phyloP scores from a whole-genome alignment of 208 protist genomes.

The Acanthamoeba quina region DNA sequence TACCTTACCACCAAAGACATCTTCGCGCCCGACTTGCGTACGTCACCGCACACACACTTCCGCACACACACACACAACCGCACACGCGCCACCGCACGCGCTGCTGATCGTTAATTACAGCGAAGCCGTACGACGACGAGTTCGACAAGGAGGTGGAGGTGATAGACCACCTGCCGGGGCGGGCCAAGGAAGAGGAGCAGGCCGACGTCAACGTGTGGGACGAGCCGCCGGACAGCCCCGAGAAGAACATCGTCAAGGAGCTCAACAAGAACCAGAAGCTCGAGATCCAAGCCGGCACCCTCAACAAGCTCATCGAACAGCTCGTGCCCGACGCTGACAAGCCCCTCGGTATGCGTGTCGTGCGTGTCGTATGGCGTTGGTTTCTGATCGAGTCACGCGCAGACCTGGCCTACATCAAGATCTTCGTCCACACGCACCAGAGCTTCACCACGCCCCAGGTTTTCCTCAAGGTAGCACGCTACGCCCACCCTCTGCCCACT shows the following conservation, averaged over 20 bases:
- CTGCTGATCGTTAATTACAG: not conserved
- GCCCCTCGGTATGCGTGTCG: constrained; percentile 1
- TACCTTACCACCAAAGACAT: not conserved
- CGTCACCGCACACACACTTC: not conserved
- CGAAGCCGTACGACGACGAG: constrained; percentile 28
- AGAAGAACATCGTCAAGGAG: constrained; percentile 55
- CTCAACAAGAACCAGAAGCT: constrained; percentile 55
- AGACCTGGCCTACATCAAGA: constrained; percentile 37
- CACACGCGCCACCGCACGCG: not conserved
- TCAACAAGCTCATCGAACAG: constrained; percentile 64
- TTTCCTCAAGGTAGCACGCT: constrained; percentile 17
- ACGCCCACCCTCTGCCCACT: no score
- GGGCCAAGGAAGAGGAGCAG: constrained; percentile 44
- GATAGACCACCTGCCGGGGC: constrained; percentile 39
- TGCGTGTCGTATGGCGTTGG: not conserved
- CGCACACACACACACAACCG: not conserved
- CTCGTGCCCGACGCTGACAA: constrained; percentile 57
- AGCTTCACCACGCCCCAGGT: constrained; percentile 14
- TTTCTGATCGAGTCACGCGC: not conserved
- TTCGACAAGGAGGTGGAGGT: constrained; percentile 61
- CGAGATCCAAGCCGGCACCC: constrained; percentile 27
- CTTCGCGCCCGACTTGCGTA: constrained; percentile 29
- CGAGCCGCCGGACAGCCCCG: constrained; percentile 26
- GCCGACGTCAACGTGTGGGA: constrained; percentile 55
- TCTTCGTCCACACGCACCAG: constrained; percentile 47